These are phyloP conservation scores for Dioszegia hungarica DNA, from an alignment of 768 basidiomycete species.

Conservation along the genomic window DNA sequence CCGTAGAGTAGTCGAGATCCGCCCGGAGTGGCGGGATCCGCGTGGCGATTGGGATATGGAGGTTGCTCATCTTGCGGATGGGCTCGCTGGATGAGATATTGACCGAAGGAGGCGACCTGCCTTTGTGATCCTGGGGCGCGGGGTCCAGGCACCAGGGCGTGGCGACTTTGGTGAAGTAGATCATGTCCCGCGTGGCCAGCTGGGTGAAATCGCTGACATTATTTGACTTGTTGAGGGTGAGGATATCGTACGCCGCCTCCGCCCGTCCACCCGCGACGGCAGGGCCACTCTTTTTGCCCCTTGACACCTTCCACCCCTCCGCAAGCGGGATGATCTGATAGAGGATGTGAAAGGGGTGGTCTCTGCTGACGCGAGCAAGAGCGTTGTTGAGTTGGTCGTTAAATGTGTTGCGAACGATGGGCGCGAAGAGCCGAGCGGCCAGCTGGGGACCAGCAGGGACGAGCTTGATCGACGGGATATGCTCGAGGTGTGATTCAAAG, in stretches of 20 bases:
- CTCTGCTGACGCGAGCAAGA: constrained; percentile 65
- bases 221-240: too few species aligned
- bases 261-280: constrained; percentile 54
- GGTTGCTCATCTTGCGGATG: too few species aligned
- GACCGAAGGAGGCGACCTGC: too few species aligned
- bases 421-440: constrained; percentile 71
- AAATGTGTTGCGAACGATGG: constrained; percentile 36
- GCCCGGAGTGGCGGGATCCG: constrained; percentile 64
- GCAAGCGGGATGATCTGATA: constrained; percentile 83
- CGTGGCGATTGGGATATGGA: constrained; percentile 82
- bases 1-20: constrained; percentile 62
- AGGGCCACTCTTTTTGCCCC: too few species aligned
- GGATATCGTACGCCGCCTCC: too few species aligned
- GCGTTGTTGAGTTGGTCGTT: constrained; percentile 65
- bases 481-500: constrained; percentile 13
- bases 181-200: constrained; percentile 30
- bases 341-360: constrained; percentile 90
- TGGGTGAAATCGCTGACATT: neutral
- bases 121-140: too few species aligned
- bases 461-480: constrained; percentile 80
- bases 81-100: too few species aligned
- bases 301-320: too few species aligned
- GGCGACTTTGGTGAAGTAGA: constrained; percentile 27
- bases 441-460: constrained; percentile 90
- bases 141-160: constrained; percentile 39